Conservation (phyloP, 192 early-diverging fungal species). For the Jimgerdemannia flammicorona region DNA sequence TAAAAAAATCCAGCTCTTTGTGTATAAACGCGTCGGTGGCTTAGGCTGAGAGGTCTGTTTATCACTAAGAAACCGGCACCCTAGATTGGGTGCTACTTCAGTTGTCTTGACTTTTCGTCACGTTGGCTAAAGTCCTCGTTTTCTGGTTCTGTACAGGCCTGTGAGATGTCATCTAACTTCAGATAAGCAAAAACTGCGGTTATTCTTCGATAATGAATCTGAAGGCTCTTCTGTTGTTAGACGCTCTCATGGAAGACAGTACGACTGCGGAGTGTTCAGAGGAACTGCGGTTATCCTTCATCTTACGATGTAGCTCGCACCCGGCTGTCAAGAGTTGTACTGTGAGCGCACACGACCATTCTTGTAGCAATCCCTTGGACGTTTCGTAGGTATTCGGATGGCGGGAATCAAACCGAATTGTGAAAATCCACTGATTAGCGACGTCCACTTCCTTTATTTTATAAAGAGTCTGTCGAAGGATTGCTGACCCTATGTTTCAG, state of each 20-base stretch:
- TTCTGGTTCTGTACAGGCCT: constrained; percentile 1
- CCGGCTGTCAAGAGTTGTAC: constrained; percentile 19
- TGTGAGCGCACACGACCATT: neutral
- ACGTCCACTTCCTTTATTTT: neutral
- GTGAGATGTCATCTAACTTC: constrained; percentile 11
- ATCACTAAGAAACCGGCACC: too few relatives aligned
- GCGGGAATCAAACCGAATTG: neutral
- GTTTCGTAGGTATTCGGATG: constrained; percentile 10
- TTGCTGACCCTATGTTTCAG: constrained; percentile 9
- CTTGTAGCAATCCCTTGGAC: constrained; percentile 13
- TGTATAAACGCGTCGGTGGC: too few relatives aligned
- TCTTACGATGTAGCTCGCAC: constrained; percentile 7
- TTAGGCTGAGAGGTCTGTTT: too few relatives aligned
- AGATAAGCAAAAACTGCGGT: constrained; percentile 3
- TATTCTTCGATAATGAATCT: constrained; percentile 21
- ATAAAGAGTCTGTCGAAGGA: constrained; percentile 10
- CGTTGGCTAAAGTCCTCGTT: constrained; percentile 2
- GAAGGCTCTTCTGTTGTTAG: constrained; percentile 10
- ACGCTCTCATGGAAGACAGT: constrained; percentile 19
- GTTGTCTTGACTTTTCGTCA: neutral
- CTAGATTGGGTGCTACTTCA: too few relatives aligned
- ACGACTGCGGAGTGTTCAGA: constrained; percentile 17
- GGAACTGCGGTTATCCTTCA: constrained; percentile 15
- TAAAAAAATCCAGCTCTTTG: too few relatives aligned
- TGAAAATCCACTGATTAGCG: constrained; percentile 5